Evolutionary conservation across 768 basidiomycete genomes (phyloP), one percentile per base, ranked within the genome.

Genomic region (Phlebiopsis gigantea): DNA sequence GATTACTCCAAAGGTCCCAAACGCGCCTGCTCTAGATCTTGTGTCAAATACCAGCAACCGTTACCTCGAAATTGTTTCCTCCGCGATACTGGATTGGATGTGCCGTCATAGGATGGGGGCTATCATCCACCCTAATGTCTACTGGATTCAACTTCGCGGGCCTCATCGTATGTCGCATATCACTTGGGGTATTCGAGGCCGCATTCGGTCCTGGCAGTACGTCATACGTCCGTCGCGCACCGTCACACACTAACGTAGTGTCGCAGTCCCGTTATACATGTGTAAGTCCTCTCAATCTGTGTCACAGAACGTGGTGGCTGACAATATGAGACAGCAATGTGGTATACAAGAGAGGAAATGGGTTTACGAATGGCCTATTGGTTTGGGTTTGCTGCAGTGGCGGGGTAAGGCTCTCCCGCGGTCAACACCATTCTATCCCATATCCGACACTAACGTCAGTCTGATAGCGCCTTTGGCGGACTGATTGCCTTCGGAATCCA

Each of bases 341-440:
- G 87, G 66, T 91, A 91, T 65, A 91, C 88, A 0, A 86, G 81
- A 63, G 62, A 75, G 4, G 89, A 91, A 65, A 77, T 91, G 62
- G 89, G 89, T 26, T 69, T 87, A 47, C 81, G 89, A 45, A 79
- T 85, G 79, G 88, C 87, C 1, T 82, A 88, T 63, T 90, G 88
- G 86, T 92, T 90, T 58, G 87, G 86, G 8, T 92, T 90, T 65
- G 88, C 90, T 4, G 88, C 90, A 2, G 81, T 90, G 4, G 87
- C 90, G 4, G 90, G 90, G 58, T 59, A 41, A 17, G 58, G 49
- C 34, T 51, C 1, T 7, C 8, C 21, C 10, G 4, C 21, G 15
- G 34, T 25, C 28, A 9, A n/a, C n/a, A n/a, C n/a, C n/a, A n/a
- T n/a, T n/a, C n/a, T n/a, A n/a, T n/a, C n/a, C n/a, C n/a, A n/a